A percentile compares a stretch with the other conserved stretches of the same genome.
These are phyloP conservation scores for Daldinia grandis DNA, from an alignment of 495 filamentous ascomycete genomes.

Conservation along the genomic window DNA sequence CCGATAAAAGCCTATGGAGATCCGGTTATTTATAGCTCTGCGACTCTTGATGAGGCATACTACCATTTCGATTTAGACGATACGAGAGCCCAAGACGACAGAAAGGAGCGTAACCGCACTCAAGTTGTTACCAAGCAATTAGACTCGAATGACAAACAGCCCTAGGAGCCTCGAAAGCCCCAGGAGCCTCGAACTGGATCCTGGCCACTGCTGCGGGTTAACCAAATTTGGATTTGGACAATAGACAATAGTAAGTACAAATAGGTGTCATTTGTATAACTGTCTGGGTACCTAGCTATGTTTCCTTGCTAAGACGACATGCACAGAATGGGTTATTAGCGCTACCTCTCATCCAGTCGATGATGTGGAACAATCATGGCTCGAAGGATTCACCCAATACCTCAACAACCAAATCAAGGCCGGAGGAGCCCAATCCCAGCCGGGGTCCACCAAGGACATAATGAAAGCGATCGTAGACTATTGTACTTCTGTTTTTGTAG, in stretches of 20 bases:
- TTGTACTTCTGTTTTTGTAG: conserved; percentile 20
- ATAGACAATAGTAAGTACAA: conserved; percentile 15
- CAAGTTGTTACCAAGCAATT: conserved; percentile 23
- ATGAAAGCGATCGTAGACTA: conserved; percentile 24
- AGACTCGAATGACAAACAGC: not conserved
- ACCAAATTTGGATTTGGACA: conserved; percentile 27
- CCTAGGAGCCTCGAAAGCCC: too few species aligned
- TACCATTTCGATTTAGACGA: conserved; percentile 11
- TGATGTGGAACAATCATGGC: conserved; percentile 15
- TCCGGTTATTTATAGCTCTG: conserved; percentile 14
- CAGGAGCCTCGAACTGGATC: not conserved
- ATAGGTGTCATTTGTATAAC: not conserved
- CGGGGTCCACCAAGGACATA: conserved; percentile 28
- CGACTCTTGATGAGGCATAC: conserved; percentile 23
- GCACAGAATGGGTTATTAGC: conserved; percentile 17
- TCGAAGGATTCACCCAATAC: conserved; percentile 24
- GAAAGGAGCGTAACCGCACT: not conserved
- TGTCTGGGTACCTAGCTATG: too few species aligned
- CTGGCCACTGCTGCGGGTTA: conserved; percentile 18
- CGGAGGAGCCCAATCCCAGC: conserved; percentile 19
- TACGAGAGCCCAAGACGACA: not conserved
- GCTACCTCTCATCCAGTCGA: conserved; percentile 20
- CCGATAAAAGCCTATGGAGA: conserved; percentile 1
- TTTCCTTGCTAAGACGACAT: not conserved
- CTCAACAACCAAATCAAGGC: conserved; percentile 21